Conservation (phyloP, 768 basidiomycete species). For the Roridomyces roridus region DNA sequence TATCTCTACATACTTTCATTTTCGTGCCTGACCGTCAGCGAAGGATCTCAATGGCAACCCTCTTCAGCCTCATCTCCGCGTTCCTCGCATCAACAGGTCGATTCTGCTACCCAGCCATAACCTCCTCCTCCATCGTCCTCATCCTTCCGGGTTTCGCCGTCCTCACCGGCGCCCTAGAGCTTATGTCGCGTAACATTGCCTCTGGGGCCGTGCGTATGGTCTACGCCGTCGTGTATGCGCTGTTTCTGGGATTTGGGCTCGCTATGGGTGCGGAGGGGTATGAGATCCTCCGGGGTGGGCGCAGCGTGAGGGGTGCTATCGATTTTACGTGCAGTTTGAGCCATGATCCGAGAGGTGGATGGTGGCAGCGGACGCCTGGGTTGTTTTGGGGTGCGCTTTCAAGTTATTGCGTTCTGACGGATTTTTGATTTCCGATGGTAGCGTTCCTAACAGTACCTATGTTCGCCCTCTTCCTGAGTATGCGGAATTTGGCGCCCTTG, state of each 20-base stretch:
- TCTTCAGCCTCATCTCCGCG: slow-evolving; percentile 82
- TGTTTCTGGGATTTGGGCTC: slow-evolving; percentile 81
- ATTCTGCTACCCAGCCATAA: slow-evolving; percentile 84
- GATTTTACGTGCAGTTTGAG: slow-evolving; percentile 67
- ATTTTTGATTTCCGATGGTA: no score
- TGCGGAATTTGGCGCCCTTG: slow-evolving; percentile 69
- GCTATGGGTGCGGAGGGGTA: slow-evolving; percentile 80
- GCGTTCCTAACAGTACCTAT: slow-evolving; percentile 77
- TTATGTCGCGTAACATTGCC: slow-evolving; percentile 82
- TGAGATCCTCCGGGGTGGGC: slow-evolving; percentile 46
- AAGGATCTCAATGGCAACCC: slow-evolving; percentile 79
- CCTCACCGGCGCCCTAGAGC: slow-evolving; percentile 75
- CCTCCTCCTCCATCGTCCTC: slow-evolving; percentile 77
- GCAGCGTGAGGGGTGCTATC: no score
- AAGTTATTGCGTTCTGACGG: no score
- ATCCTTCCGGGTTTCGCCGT: slow-evolving; percentile 82
- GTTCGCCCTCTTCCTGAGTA: slow-evolving; percentile 68
- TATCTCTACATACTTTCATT: no score
- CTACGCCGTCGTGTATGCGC: slow-evolving; percentile 80
- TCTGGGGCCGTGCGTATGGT: slow-evolving; percentile 85
- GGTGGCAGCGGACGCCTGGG: slow-evolving; percentile 78
- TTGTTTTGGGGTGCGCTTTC: no score
- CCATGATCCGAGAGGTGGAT: slow-evolving; percentile 63
- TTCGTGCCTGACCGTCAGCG: no score
- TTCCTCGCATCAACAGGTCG: slow-evolving; percentile 67